Percentiles rank a stretch among this genome's conserved stretches.
phyloP scores from a whole-genome alignment of 257 asterid genomes.

The Ballota nigra region DNA sequence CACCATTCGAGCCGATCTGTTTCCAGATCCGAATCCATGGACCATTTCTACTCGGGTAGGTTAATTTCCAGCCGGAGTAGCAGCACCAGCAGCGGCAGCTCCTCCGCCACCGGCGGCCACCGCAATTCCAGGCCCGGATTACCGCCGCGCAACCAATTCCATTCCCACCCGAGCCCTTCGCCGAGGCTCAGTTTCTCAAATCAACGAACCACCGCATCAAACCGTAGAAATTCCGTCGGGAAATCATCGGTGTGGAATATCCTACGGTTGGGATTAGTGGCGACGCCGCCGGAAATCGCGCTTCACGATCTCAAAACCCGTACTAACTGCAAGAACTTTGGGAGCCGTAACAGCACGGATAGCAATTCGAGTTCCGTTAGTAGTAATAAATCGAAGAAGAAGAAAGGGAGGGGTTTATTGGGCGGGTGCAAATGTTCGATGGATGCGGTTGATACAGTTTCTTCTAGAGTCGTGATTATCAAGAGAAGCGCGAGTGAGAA shows the following conservation, averaged over 20 bases:
- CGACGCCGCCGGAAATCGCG: constrained; percentile 67
- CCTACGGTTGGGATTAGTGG: constrained; percentile 61
- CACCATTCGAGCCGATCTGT: constrained; percentile 16
- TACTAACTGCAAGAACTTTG: constrained; percentile 12
- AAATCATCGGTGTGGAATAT: constrained; percentile 37
- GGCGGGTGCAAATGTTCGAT: constrained; percentile 64
- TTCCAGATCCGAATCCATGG: constrained; percentile 64
- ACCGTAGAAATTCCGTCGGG: not conserved
- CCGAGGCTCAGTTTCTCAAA: constrained; percentile 50
- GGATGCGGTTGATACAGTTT: constrained; percentile 51
- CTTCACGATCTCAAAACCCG: constrained; percentile 52
- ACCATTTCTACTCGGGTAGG: constrained; percentile 38
- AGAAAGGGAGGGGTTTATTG: constrained; percentile 33
- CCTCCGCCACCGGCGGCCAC: constrained; percentile 19
- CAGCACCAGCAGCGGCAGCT: constrained; percentile 57
- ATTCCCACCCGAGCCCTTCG: constrained; percentile 88
- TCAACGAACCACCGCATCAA: not conserved
- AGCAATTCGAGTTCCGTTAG: constrained; percentile 29
- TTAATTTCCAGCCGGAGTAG: constrained; percentile 55
- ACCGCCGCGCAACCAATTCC: constrained; percentile 46
- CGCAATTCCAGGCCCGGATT: constrained; percentile 25
- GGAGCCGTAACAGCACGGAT: constrained; percentile 53
- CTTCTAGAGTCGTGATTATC: constrained; percentile 28
- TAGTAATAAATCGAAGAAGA: constrained; percentile 23
- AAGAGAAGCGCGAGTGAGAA: constrained; percentile 33